Base-by-base conservation (phyloP, 495 filamentous ascomycete genomes). In the Aspergillus baeticus region DNA sequence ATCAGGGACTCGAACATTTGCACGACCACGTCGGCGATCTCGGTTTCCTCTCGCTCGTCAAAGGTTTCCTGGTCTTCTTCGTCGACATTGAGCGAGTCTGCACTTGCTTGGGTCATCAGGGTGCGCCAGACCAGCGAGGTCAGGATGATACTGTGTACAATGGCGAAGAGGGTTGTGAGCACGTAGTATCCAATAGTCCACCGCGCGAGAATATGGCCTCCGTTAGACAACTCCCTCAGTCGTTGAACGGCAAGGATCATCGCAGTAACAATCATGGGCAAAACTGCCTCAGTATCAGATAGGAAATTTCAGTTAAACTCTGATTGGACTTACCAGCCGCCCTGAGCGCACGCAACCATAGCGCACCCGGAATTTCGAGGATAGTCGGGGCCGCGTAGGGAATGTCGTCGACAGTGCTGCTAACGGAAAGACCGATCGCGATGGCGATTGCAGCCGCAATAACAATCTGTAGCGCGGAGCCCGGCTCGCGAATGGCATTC, bases 151-250 rank as follows among this genome's bases (percentile, higher is more conserved):
- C 42, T 48, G 23, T 56, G 45, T 10, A 56, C 44, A 29, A 56
- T 56, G 22, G 54, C 54, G 8, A 56, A n/a, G 5, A 56, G 54
- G 21, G 54, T 56, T 1, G 43, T 56, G 17, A 56, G 54, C 18
- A 56, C 36, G 38, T 56, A 56, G 43, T 56, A 56, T 15, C 54
- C 44, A 18, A 56, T 56, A 20, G 54, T 56, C 54, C 54, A 56
- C 4, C 54, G 54, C 13, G 54, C 54, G 21, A 56, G 43, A 13
- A 49, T 56, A 43, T 49, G 33, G 8, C 54, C 54, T 10, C 54
- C 45, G 35, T 48, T 48, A 0, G 54, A 39, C 35, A 56, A 17
- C 10, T 56, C 43, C 22, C 54, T 37, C 10, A 56, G 44, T n/a
- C 54, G 20, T 17, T 56, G 54, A n/a, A 56, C 44, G 14, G 54